Conservation (phyloP, 495 filamentous ascomycete species). For the Aspergillus cavernicola region DNA sequence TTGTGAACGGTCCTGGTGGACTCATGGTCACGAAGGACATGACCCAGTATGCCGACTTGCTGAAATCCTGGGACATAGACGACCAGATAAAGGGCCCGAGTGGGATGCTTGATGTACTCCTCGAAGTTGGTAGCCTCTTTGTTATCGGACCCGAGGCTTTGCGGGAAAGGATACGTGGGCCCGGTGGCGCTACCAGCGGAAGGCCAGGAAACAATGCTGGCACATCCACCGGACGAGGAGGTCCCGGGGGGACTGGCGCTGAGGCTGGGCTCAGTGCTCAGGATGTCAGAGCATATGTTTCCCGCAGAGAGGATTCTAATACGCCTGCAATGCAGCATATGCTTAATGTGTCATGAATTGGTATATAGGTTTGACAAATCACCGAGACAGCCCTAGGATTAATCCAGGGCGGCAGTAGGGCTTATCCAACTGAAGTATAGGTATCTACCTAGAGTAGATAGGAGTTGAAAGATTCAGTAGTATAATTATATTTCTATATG, state of each 20-base stretch:
- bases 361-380: background rate
- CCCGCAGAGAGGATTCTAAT: slow-evolving; percentile 75
- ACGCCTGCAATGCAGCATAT: slow-evolving; percentile 78
- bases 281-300: slow-evolving; percentile 81
- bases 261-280: slow-evolving; percentile 56
- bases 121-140: slow-evolving; percentile 95
- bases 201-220: slow-evolving; percentile 17
- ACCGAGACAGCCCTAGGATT: background rate
- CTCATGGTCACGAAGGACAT: slow-evolving; percentile 96
- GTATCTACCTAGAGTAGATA: too few relatives aligned
- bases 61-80: slow-evolving; percentile 77
- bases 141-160: slow-evolving; percentile 90
- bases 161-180: slow-evolving; percentile 67
- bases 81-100: slow-evolving; percentile 54
- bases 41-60: slow-evolving; percentile 78
- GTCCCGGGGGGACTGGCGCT: slow-evolving; percentile 17
- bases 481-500: too few relatives aligned
- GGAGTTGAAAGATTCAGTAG: too few relatives aligned
- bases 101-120: slow-evolving; percentile 72
- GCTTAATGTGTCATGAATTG: slow-evolving; percentile 52
- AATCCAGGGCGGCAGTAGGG: background rate
- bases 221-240: slow-evolving; percentile 22
- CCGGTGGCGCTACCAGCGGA: slow-evolving; percentile 27
- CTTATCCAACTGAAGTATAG: too few relatives aligned
- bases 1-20: slow-evolving; percentile 84